phyloP scores from a whole-genome alignment of 1,284 basidiomycete genomes.

The Bjerkandera adusta region DNA sequence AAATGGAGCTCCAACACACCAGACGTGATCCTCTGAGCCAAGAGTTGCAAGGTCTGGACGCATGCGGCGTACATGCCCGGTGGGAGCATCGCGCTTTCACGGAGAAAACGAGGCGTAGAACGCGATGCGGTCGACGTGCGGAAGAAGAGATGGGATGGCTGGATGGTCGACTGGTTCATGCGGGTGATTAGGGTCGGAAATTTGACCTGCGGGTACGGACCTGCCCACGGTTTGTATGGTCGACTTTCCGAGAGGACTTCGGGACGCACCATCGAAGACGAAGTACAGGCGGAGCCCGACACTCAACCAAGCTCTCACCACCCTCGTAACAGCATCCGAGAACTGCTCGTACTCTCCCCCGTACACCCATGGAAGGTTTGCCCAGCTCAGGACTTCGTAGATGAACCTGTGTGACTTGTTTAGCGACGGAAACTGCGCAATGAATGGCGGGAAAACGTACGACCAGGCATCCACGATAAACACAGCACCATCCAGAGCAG shows the following conservation, averaged over 20 bases:
- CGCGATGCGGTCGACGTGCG: conserved; percentile 75
- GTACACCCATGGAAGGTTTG: conserved; percentile 77
- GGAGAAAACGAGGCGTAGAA: conserved; percentile 65
- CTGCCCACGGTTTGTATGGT: too few relatives aligned
- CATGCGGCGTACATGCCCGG: conserved; percentile 67
- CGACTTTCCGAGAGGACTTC: background rate
- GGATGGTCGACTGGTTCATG: conserved; percentile 53
- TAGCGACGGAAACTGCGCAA: conserved; percentile 9
- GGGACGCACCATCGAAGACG: conserved; percentile 84
- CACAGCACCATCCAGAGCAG: conserved; percentile 24
- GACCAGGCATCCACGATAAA: conserved; percentile 88
- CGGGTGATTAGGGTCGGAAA: conserved; percentile 69
- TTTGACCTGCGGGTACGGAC: conserved; percentile 72
- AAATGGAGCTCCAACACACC: conserved; percentile 54
- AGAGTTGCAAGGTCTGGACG: conserved; percentile 51
- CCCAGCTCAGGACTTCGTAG: conserved; percentile 64
- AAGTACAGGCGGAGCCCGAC: conserved; percentile 79
- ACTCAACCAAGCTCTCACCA: conserved; percentile 69
- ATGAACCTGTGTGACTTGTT: conserved; percentile 60
- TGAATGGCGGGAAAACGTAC: conserved; percentile 48
- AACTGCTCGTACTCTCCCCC: conserved; percentile 81
- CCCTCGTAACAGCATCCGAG: conserved; percentile 44
- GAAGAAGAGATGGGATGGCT: conserved; percentile 77
- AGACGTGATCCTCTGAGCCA: conserved; percentile 27
- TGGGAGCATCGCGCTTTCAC: conserved; percentile 74